Percentiles rank a stretch among this genome's conserved stretches.
Evolutionary conservation across 495 filamentous ascomycete species (phyloP).

Genomic region (Friedmanniomyces endolithicus): DNA sequence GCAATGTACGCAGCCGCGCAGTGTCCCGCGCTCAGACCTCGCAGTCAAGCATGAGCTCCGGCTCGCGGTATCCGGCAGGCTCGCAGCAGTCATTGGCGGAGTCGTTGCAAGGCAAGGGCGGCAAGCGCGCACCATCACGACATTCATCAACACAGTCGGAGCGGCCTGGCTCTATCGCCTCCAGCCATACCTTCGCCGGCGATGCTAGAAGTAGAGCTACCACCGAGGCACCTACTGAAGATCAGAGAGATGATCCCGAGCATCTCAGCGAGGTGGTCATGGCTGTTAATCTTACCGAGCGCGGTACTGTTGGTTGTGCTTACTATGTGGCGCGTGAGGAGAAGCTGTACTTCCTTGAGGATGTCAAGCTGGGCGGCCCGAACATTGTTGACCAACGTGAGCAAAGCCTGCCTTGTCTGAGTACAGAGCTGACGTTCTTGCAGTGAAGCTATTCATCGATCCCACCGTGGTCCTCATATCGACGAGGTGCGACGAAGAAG

Average conservation of each 20-base stretch:
- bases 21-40: neutral
- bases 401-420: constrained; percentile 14
- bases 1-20: constrained; percentile 3
- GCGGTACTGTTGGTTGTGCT: constrained; percentile 68
- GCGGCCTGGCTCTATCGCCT: constrained; percentile 7
- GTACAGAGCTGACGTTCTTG: neutral
- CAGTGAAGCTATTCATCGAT: constrained; percentile 60
- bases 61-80: constrained; percentile 4
- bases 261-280: constrained; percentile 65
- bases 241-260: constrained; percentile 40
- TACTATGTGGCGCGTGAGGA: constrained; percentile 71
- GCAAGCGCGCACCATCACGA: neutral
- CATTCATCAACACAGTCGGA: neutral
- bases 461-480: constrained; percentile 73
- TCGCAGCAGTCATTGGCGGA: neutral
- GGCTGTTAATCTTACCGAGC: constrained; percentile 64
- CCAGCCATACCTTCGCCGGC: constrained; percentile 3
- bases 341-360: constrained; percentile 66
- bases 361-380: constrained; percentile 56
- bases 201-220: constrained; percentile 22
- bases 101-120: neutral
- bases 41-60: neutral
- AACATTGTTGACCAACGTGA: constrained; percentile 58
- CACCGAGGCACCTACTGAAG: constrained; percentile 6
- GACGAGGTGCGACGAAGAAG: constrained; percentile 50